These are phyloP conservation scores for Primulina eburnea DNA, from an alignment of 257 asterid species.

Conservation along the genomic window DNA sequence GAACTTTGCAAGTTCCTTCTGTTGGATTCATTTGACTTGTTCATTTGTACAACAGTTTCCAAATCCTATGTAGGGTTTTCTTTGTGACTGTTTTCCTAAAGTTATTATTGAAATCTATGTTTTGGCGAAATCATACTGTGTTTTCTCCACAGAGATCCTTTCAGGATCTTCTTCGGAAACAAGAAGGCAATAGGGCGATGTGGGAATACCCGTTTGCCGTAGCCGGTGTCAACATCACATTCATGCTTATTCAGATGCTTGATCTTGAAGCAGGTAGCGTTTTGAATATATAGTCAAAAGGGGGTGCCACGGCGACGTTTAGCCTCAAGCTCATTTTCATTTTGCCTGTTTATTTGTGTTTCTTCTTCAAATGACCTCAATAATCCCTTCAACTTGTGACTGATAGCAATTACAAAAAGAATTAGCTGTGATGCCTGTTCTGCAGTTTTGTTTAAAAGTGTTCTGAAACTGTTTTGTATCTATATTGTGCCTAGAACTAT, in stretches of 20 bases:
- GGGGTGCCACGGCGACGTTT: not conserved
- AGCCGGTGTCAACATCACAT: constrained; percentile 97
- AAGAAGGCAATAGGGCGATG: constrained; percentile 88
- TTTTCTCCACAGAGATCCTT: constrained; percentile 68
- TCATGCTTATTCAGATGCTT: constrained; percentile 99
- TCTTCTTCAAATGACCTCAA: constrained; percentile 18
- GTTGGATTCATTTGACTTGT: not conserved
- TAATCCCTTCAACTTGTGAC: constrained; percentile 7
- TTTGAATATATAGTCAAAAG: constrained; percentile 18
- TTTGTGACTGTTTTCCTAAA: not conserved
- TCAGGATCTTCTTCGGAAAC: constrained; percentile 94
- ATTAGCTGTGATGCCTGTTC: constrained; percentile 7
- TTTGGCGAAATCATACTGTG: not conserved
- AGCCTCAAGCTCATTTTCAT: constrained; percentile 1
- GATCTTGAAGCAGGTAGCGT: constrained; percentile 90
- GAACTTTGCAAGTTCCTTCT: too few species aligned
- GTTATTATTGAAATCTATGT: not conserved
- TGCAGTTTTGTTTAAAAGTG: constrained; percentile 15
- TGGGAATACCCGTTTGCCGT: constrained; percentile 99
- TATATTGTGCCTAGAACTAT: constrained; percentile 8
- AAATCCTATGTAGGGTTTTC: not conserved
- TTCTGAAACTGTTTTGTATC: constrained; percentile 9
- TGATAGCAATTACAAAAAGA: not conserved
- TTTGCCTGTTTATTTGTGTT: not conserved
- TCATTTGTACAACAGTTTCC: not conserved